Conservation (phyloP, 2,329 filamentous ascomycete species). For the Xylariomycetidae sp. region DNA sequence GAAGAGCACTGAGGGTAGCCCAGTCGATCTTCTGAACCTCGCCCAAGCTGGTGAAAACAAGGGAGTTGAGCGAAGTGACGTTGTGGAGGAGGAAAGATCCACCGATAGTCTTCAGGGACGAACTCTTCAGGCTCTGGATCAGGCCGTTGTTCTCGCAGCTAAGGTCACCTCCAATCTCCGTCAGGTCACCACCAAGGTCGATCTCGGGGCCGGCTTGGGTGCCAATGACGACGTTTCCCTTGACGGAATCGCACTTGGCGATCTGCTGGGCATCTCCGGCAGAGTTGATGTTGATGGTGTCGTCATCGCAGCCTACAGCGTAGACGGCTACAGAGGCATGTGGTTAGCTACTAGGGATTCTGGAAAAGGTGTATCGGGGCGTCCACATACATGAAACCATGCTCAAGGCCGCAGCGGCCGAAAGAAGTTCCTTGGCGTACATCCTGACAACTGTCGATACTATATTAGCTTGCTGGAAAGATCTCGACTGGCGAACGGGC, state of each 20-base stretch:
- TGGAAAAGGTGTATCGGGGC: fast-evolving
- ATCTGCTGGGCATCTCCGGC: conserved; percentile 56
- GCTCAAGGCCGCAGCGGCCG: conserved; percentile 38
- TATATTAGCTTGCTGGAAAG: too few relatives aligned
- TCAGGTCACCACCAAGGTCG: conserved; percentile 52
- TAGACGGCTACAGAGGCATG: conserved; percentile 20
- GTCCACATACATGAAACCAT: conserved; percentile 36
- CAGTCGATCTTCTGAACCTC: conserved; percentile 63
- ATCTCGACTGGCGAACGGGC: conserved; percentile 1
- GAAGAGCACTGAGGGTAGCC: conserved; percentile 61
- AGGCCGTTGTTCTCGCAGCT: conserved; percentile 53
- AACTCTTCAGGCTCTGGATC: conserved; percentile 57
- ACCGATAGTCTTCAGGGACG: conserved; percentile 57
- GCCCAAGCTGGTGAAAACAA: conserved; percentile 61
- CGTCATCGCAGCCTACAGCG: conserved; percentile 27
- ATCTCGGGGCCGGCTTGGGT: conserved; percentile 50
- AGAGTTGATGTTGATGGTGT: conserved; percentile 53
- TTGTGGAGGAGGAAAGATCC: conserved; percentile 64
- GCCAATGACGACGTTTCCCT: conserved; percentile 62
- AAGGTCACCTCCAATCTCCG: conserved; percentile 49
- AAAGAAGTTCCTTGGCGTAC: conserved; percentile 39
- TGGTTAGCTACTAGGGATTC: too few relatives aligned
- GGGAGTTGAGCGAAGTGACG: conserved; percentile 60
- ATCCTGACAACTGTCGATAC: conserved; percentile 30
- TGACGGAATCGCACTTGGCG: conserved; percentile 59